Evolutionary conservation across 768 basidiomycete genomes (phyloP).

Genomic region (Leccinellum albellum): DNA sequence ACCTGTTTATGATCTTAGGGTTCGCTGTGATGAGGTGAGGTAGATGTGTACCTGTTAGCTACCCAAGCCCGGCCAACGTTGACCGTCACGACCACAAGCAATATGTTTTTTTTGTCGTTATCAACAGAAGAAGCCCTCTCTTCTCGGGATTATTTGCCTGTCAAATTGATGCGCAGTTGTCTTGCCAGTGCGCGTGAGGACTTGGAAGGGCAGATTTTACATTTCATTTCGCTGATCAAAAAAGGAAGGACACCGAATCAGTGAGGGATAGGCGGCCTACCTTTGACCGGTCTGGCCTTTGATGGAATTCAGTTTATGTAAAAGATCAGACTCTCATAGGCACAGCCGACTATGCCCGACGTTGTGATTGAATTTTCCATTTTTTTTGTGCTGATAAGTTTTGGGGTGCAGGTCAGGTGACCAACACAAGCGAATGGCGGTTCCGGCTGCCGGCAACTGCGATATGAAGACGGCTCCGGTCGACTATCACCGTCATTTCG

Average conservation of each 20-base stretch:
- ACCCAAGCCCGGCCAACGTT: background rate
- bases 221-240: background rate
- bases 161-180: background rate
- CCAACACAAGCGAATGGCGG: background rate
- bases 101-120: background rate
- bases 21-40: background rate
- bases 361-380: background rate
- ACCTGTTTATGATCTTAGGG: background rate
- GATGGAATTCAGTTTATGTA: background rate
- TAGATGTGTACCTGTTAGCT: background rate
- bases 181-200: background rate
- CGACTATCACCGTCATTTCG: background rate
- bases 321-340: background rate
- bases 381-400: background rate
- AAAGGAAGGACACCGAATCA: background rate
- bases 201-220: background rate
- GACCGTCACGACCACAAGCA: background rate
- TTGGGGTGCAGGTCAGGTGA: background rate
- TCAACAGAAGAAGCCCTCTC: background rate
- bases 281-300: no score
- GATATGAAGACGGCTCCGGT: constrained; percentile 13
- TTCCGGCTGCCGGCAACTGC: constrained; percentile 7
- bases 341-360: background rate
- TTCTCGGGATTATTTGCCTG: background rate
- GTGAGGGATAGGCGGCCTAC: background rate